phyloP scores from a whole-genome alignment of 257 asterid species.

The Solanum appendiculatum region DNA sequence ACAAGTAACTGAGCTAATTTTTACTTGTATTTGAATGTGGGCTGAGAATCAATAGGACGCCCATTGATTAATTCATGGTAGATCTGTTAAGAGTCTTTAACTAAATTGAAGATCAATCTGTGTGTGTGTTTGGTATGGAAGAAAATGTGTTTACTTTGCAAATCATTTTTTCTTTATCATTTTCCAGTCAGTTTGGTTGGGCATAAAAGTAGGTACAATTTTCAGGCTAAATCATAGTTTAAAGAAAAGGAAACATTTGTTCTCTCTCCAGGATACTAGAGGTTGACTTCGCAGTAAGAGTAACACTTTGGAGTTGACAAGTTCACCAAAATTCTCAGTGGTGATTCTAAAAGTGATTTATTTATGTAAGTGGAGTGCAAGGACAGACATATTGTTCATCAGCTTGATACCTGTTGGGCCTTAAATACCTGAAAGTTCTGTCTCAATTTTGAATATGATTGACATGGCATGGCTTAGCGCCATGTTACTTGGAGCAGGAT shows the following conservation, averaged over 20 bases:
- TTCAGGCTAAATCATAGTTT: background rate
- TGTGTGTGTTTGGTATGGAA: background rate
- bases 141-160: background rate
- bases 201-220: background rate
- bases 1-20: background rate
- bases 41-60: background rate
- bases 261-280: background rate
- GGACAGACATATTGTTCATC: background rate
- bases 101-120: background rate
- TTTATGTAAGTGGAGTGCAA: background rate
- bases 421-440: slow-evolving; percentile 26
- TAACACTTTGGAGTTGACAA: background rate
- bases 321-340: background rate
- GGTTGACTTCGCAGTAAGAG: background rate
- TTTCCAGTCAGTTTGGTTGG: background rate
- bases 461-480: slow-evolving; percentile 72
- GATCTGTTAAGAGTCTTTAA: background rate
- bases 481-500: slow-evolving; percentile 67
- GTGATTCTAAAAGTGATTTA: background rate
- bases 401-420: background rate
- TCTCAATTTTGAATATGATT: slow-evolving; percentile 41
- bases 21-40: background rate
- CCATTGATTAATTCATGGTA: background rate
- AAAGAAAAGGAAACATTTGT: background rate
- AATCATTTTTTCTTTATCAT: background rate